These are phyloP conservation scores for Aspergillus felis DNA, from an alignment of 2,329 filamentous ascomycete genomes.

Conservation along the genomic window DNA sequence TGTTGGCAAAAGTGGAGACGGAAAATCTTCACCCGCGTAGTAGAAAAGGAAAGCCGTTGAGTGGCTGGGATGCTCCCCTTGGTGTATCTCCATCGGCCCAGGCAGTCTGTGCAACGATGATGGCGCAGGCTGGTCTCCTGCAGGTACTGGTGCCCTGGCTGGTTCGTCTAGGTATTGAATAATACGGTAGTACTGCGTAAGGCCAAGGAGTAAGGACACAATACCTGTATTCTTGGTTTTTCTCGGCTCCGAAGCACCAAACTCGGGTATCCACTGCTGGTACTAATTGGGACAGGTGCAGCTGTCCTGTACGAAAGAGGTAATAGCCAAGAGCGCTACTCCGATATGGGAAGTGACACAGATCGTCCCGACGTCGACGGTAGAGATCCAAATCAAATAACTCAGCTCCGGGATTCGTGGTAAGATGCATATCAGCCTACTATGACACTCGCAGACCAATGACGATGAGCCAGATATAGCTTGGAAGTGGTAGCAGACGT, in stretches of 20 bases:
- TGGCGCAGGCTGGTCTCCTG: background rate
- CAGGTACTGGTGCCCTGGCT: background rate
- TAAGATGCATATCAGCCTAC: background rate
- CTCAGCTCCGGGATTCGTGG: background rate
- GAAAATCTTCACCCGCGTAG: background rate
- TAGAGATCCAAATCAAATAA: background rate
- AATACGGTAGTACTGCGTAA: no score
- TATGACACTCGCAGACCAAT: background rate
- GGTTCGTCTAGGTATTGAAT: no score
- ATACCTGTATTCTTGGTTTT: background rate
- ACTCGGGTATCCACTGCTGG: background rate
- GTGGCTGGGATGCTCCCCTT: background rate
- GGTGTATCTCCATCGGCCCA: background rate
- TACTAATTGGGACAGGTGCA: background rate
- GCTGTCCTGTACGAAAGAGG: background rate
- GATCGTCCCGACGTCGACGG: background rate
- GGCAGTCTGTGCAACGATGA: background rate
- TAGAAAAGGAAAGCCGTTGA: background rate
- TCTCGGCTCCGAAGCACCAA: background rate
- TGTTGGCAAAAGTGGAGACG: background rate
- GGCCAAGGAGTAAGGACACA: no score
- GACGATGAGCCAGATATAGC: background rate
- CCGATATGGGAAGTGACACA: background rate
- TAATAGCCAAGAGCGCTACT: background rate
- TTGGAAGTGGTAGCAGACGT: background rate